Evolutionary conservation across 1,284 basidiomycete genomes (phyloP).

Genomic region (Stygiomarasmius scandens): DNA sequence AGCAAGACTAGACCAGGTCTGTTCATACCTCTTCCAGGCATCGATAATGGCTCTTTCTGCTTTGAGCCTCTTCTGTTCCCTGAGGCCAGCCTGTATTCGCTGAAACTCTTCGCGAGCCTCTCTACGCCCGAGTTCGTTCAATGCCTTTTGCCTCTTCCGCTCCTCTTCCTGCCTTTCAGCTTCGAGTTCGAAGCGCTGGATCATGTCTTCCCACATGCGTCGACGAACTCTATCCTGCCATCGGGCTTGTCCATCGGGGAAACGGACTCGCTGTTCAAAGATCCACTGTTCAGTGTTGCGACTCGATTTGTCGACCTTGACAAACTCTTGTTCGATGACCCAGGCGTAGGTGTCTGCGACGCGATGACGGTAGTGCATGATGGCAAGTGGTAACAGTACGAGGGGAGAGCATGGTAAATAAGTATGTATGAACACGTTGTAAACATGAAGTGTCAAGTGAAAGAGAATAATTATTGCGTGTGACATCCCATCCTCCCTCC

Average conservation of each 20-base stretch:
- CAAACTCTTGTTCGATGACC: conserved; percentile 55
- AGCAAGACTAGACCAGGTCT: conserved; percentile 54
- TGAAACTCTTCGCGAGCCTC: conserved; percentile 37
- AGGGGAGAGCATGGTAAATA: conserved; percentile 10
- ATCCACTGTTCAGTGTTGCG: conserved; percentile 65
- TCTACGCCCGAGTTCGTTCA: conserved; percentile 46
- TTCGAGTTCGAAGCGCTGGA: conserved; percentile 51
- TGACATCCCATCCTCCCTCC: too few species aligned
- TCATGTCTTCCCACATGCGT: conserved; percentile 52
- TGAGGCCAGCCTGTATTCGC: conserved; percentile 24
- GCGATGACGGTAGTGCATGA: conserved; percentile 40
- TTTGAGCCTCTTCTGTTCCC: conserved; percentile 39
- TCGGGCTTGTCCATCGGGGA: conserved; percentile 29
- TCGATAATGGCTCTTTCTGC: conserved; percentile 44
- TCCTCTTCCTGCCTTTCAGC: conserved; percentile 57
- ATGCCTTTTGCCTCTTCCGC: conserved; percentile 46
- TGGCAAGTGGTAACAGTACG: too few species aligned
- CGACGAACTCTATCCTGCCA: conserved; percentile 29
- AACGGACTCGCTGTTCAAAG: conserved; percentile 53
- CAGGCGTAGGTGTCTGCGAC: conserved; percentile 55
- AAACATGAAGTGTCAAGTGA: too few species aligned
- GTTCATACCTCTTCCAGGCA: conserved; percentile 65
- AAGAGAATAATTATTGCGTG: too few species aligned
- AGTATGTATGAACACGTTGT: too few species aligned
- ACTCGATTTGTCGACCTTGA: conserved; percentile 43